phyloP scores from a whole-genome alignment of 2,329 filamentous ascomycete genomes.

The Cryphonectria nitschkei region DNA sequence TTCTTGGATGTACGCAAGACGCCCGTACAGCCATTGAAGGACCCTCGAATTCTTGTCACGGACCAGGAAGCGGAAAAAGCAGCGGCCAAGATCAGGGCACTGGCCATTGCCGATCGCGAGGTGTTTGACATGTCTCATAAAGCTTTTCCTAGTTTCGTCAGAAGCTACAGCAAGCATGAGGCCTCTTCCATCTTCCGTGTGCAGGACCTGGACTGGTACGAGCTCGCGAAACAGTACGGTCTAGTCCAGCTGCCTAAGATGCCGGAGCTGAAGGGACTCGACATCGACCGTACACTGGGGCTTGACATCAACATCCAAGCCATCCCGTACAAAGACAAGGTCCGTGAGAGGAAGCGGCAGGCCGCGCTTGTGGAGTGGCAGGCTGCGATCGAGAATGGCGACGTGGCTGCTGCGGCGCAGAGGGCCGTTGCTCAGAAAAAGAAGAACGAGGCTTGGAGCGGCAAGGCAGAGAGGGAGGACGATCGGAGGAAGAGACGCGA shows the following conservation, averaged over 20 bases:
- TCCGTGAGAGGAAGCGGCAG: constrained; percentile 67
- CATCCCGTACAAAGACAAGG: constrained; percentile 73
- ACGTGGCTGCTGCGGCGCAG: constrained; percentile 44
- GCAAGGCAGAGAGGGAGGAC: constrained; percentile 68
- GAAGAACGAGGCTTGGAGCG: constrained; percentile 73
- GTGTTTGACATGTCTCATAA: constrained; percentile 87
- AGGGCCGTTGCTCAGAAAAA: constrained; percentile 56
- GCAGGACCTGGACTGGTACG: constrained; percentile 80
- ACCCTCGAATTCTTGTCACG: constrained; percentile 60
- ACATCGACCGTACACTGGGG: constrained; percentile 67
- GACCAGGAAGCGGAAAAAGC: constrained; percentile 60
- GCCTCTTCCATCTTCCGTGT: constrained; percentile 89
- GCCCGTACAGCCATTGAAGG: constrained; percentile 68
- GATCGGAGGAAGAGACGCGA: constrained; percentile 49
- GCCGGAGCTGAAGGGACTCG: constrained; percentile 76
- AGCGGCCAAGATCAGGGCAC: constrained; percentile 35
- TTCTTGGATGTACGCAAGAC: constrained; percentile 89
- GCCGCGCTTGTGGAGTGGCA: constrained; percentile 57
- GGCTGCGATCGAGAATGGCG: constrained; percentile 43
- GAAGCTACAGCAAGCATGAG: constrained; percentile 88
- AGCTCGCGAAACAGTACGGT: constrained; percentile 82
- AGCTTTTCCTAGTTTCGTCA: constrained; percentile 91
- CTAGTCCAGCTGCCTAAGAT: constrained; percentile 87
- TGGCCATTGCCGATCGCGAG: constrained; percentile 60
- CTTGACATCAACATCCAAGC: constrained; percentile 68